Evolutionary conservation across 2,329 filamentous ascomycete species (phyloP).

Genomic region (Scedosporium boydii): DNA sequence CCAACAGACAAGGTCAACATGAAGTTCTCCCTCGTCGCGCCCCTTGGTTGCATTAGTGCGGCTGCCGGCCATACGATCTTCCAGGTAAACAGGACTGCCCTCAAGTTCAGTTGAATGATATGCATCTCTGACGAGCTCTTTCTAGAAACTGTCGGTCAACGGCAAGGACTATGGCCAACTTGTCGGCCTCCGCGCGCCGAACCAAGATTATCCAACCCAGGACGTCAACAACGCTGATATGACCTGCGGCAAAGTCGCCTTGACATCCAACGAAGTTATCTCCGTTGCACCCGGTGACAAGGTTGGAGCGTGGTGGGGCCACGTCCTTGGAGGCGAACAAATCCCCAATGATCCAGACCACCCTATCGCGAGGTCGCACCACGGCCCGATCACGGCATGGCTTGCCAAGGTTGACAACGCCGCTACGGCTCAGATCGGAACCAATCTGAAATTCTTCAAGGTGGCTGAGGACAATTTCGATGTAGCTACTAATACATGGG

Average conservation of each 20-base stretch:
- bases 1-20: background rate
- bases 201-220: constrained; percentile 42
- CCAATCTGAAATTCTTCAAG: constrained; percentile 43
- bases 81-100: constrained; percentile 15
- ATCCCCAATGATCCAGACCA: constrained; percentile 38
- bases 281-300: constrained; percentile 39
- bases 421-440: constrained; percentile 21
- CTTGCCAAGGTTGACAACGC: constrained; percentile 44
- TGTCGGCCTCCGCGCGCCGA: constrained; percentile 38
- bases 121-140: background rate
- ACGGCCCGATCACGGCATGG: constrained; percentile 44
- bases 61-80: constrained; percentile 32
- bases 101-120: background rate
- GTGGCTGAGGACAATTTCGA: constrained; percentile 41
- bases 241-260: constrained; percentile 36
- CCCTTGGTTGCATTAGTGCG: constrained; percentile 14
- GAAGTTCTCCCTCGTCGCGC: background rate
- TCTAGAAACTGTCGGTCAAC: constrained; percentile 30
- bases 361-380: constrained; percentile 44
- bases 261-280: constrained; percentile 32
- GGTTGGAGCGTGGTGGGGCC: constrained; percentile 42
- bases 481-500: constrained; percentile 33
- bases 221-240: constrained; percentile 39
- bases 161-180: constrained; percentile 38
- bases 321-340: constrained; percentile 44